These are phyloP conservation scores for Amauroascus niger DNA, from an alignment of 2,329 filamentous ascomycete genomes.

Conservation along the genomic window DNA sequence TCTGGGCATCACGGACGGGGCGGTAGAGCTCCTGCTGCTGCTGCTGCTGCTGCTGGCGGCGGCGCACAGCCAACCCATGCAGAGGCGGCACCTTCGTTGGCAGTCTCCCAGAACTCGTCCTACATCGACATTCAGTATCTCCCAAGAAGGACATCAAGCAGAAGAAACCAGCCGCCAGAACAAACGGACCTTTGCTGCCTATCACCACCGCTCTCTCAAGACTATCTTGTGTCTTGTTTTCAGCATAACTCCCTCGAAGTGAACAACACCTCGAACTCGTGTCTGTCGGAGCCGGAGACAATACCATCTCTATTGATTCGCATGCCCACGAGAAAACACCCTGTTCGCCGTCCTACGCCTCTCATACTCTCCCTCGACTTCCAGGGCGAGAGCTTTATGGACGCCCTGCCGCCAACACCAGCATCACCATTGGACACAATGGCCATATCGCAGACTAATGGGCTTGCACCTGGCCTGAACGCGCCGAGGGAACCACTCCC, in stretches of 20 bases:
- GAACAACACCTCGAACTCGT: slow-evolving; percentile 1
- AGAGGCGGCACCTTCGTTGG: background rate
- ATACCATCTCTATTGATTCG: slow-evolving; percentile 2
- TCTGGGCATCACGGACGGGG: slow-evolving; percentile 1
- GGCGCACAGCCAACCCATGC: slow-evolving; percentile 1
- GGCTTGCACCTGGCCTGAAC: background rate
- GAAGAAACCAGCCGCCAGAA: slow-evolving; percentile 17
- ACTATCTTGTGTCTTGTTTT: slow-evolving; percentile 2
- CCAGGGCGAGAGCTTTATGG: slow-evolving; percentile 1
- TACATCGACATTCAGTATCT: slow-evolving; percentile 17
- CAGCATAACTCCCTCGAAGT: background rate
- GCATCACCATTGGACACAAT: background rate
- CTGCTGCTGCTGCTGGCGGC: background rate
- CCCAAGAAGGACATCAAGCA: slow-evolving; percentile 16
- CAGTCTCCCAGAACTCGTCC: slow-evolving; percentile 4
- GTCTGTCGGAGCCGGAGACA: slow-evolving; percentile 5
- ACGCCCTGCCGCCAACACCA: slow-evolving; percentile 8
- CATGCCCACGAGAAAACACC: slow-evolving; percentile 6
- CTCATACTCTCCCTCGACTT: slow-evolving; percentile 1
- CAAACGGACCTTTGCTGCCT: slow-evolving; percentile 8
- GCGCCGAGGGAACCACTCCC: background rate
- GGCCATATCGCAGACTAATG: background rate
- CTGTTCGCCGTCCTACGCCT: slow-evolving; percentile 5
- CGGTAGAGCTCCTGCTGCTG: too few species aligned
- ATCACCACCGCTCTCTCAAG: slow-evolving; percentile 8